These are phyloP conservation scores for Cynanchum wilfordii DNA, from an alignment of 257 asterid species.

Conservation along the genomic window DNA sequence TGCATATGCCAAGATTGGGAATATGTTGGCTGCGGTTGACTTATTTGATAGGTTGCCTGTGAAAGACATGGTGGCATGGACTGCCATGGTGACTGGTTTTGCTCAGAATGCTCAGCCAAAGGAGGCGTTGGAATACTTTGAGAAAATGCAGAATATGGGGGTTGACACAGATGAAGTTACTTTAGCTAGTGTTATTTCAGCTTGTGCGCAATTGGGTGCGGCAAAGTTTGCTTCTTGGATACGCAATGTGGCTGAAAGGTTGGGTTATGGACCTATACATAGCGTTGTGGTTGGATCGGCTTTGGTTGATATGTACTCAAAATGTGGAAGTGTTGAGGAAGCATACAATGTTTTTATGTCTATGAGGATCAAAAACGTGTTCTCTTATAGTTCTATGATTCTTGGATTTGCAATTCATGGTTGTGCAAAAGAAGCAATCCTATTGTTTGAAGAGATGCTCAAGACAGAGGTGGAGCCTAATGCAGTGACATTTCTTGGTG, in stretches of 20 bases:
- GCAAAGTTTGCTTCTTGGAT: slow-evolving; percentile 57
- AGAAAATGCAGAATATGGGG: slow-evolving; percentile 57
- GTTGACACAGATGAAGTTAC: slow-evolving; percentile 64
- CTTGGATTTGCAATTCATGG: slow-evolving; percentile 73
- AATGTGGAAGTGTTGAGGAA: slow-evolving; percentile 69
- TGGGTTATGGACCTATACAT: slow-evolving; percentile 40
- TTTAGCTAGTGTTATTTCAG: slow-evolving; percentile 57
- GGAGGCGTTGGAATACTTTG: slow-evolving; percentile 61
- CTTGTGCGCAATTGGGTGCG: slow-evolving; percentile 74
- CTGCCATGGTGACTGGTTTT: slow-evolving; percentile 77
- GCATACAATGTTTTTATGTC: slow-evolving; percentile 43
- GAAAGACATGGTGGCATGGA: slow-evolving; percentile 85
- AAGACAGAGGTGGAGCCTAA: slow-evolving; percentile 55
- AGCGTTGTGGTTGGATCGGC: slow-evolving; percentile 66
- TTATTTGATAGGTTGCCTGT: slow-evolving; percentile 47
- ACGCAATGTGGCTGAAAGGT: slow-evolving; percentile 42
- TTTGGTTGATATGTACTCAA: slow-evolving; percentile 78
- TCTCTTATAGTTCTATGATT: slow-evolving; percentile 71
- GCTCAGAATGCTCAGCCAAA: slow-evolving; percentile 62
- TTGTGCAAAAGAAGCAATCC: slow-evolving; percentile 46
- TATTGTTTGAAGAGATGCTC: slow-evolving; percentile 64
- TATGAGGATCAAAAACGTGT: slow-evolving; percentile 49
- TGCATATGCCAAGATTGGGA: slow-evolving; percentile 56
- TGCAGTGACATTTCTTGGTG: slow-evolving; percentile 66
- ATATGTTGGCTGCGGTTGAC: slow-evolving; percentile 46